Conservation (phyloP, 768 basidiomycete species). For the Collybiopsis confluens region DNA sequence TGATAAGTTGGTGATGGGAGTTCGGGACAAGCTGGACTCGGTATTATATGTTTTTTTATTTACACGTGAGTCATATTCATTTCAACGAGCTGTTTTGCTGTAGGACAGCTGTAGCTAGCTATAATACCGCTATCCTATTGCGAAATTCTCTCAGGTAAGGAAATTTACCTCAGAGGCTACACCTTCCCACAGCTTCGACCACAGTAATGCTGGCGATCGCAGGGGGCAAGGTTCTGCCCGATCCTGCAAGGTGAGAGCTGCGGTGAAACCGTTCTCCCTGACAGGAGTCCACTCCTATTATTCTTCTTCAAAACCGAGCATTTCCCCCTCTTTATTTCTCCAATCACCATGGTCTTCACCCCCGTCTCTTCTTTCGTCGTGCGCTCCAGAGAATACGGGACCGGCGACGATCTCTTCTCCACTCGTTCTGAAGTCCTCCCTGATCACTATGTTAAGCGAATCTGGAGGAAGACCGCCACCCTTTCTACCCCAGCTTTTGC, state of each 20-base stretch:
- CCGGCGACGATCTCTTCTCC: conserved; percentile 8
- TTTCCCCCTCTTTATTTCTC: background rate
- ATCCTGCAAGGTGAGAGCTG: too few relatives aligned
- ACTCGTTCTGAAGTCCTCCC: conserved; percentile 2
- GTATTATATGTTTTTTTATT: background rate
- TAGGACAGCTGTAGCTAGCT: background rate
- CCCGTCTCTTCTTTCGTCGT: conserved; percentile 8
- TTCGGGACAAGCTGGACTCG: background rate
- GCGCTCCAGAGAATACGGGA: conserved; percentile 12
- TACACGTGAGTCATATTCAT: conserved; percentile 1
- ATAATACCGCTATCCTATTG: conserved; percentile 4
- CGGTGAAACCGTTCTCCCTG: too few relatives aligned
- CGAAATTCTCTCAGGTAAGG: background rate
- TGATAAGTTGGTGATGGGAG: conserved; percentile 1
- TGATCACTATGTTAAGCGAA: conserved; percentile 13
- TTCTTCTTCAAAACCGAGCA: background rate
- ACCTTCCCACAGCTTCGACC: too few relatives aligned
- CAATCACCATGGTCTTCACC: conserved; percentile 9
- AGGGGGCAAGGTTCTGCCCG: too few relatives aligned
- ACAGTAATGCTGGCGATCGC: too few relatives aligned
- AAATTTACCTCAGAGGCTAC: too few relatives aligned
- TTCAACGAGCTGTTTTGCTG: too few relatives aligned
- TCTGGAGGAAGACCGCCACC: conserved; percentile 10
- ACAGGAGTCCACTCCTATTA: too few relatives aligned
- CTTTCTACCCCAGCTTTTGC: background rate